Conservation (phyloP, 2,329 filamentous ascomycete species). For the Cephalotrichum gorgonifer region DNA sequence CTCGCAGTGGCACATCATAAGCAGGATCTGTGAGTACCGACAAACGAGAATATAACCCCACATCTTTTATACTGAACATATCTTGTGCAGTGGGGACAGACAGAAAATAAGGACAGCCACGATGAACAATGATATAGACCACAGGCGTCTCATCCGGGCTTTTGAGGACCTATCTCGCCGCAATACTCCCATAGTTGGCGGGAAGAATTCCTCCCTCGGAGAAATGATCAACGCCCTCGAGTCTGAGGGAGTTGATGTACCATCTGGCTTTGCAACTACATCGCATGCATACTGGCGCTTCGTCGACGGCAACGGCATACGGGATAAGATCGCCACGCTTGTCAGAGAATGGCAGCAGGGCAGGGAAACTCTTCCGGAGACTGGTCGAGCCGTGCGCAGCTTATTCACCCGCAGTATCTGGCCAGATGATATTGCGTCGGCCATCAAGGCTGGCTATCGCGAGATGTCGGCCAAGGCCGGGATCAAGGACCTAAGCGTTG, state of each 20-base stretch:
- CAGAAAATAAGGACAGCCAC: too few relatives aligned
- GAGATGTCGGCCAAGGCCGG: constrained; percentile 14
- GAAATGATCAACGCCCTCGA: constrained; percentile 23
- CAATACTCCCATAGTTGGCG: constrained; percentile 21
- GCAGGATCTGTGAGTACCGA: too few relatives aligned
- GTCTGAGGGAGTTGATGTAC: constrained; percentile 18
- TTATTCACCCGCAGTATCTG: constrained; percentile 20
- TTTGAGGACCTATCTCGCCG: constrained; percentile 14
- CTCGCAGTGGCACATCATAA: too few relatives aligned
- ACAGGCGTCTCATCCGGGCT: too few relatives aligned
- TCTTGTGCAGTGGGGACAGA: too few relatives aligned
- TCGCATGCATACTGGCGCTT: constrained; percentile 22
- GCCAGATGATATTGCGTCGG: constrained; percentile 16
- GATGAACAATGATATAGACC: too few relatives aligned
- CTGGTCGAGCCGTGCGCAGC: constrained; percentile 16
- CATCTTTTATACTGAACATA: too few relatives aligned
- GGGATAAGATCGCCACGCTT: constrained; percentile 16
- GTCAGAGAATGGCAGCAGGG: constrained; percentile 19
- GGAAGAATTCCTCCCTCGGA: constrained; percentile 26
- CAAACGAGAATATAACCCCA: too few relatives aligned
- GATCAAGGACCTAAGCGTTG: constrained; percentile 17
- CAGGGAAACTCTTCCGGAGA: constrained; percentile 17
- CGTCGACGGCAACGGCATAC: constrained; percentile 20
- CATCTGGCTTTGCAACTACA: constrained; percentile 23
- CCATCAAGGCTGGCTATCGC: constrained; percentile 18